phyloP scores from a whole-genome alignment of 2,329 filamentous ascomycete genomes.

The Cercospora sojina region DNA sequence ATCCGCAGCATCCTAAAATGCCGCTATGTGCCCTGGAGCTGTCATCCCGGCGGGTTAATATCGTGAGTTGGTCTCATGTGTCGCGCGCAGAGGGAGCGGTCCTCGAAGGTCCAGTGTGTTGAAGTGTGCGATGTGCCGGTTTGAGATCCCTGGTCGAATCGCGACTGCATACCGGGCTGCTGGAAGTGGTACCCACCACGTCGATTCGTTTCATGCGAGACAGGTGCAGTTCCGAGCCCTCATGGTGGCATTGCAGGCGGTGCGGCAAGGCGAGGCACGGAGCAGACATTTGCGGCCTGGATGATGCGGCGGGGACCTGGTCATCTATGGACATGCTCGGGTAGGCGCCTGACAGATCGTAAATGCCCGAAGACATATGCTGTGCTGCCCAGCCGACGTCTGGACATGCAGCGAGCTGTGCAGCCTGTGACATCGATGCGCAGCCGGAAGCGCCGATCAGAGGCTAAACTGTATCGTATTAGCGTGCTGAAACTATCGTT shows the following conservation, averaged over 20 bases:
- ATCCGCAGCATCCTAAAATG: neutral
- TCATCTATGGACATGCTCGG: conserved; percentile 18
- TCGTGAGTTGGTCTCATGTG: neutral
- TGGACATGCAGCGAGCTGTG: neutral
- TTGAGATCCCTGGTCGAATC: conserved; percentile 8
- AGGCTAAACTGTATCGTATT: conserved; percentile 16
- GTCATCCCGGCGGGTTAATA: neutral
- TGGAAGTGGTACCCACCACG: conserved; percentile 17
- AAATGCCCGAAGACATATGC: conserved; percentile 12
- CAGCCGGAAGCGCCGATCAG: conserved; percentile 15
- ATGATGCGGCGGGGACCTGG: neutral
- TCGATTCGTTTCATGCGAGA: conserved; percentile 6
- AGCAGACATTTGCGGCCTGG: neutral
- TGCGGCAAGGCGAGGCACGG: neutral
- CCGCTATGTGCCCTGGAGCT: neutral
- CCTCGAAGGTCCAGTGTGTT: neutral
- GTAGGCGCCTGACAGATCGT: conserved; percentile 2
- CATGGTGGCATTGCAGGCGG: conserved; percentile 1
- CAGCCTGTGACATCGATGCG: neutral
- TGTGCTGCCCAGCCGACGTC: conserved; percentile 13
- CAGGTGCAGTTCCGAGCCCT: neutral
- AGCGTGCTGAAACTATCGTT: conserved; percentile 17
- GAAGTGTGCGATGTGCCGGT: conserved; percentile 1
- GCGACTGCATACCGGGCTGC: conserved; percentile 22
- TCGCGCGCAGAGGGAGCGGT: neutral